Base-by-base conservation (phyloP, 306 rosid species). In the Cucumis sativus region DNA sequence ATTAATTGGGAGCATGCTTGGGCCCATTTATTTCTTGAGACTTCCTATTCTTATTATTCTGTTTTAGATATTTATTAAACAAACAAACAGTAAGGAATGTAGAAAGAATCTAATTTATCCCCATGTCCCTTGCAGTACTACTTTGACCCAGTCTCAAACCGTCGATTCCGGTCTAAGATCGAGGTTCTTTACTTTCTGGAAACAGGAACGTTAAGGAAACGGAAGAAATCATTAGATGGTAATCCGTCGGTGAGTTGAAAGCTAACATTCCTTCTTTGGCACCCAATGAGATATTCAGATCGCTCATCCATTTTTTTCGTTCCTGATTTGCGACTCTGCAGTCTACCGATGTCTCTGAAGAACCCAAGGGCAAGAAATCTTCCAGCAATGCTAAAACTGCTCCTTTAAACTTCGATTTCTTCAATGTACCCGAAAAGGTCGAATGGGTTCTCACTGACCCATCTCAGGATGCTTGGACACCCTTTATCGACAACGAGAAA, bases 131-230 rank as follows among this genome's bases (percentile, higher is more conserved):
- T 84, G 87, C 89, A 88, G 91, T 88, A 88, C 84, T 88, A 86
- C 83, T 21, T 76, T 18, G 83, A 88, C 72, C 89, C 89, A 62
- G 74, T 25, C 16, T 86, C 91, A 21, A 76, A 85, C 56, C 82
- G 82, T 57, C 83, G 83, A 65, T 88, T 88, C 82, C 87, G 91
- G 59, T 88, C 91, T 23, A 88, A 79, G 86, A 82, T 79, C 10
- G 91, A 88, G 79, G 91, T 88, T 74, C 84, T 82, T 5, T 83
- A 79, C 82, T 88, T 88, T 80, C 43, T 86, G 79, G 87, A 86
- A 77, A 88, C 88, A 9, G 89, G 89, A 84, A 84, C 77, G 0
- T 30, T 30, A 35, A 75, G 64, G 25, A 82, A 84, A 81, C 82
- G 45, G 78, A 78, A 69, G 61, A 87, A 87, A 54, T n/a, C 13